A percentile compares a stretch with the other conserved stretches of the same genome.
Conservation (phyloP, 768 basidiomycete species). For the Lactarius sanguifluus region DNA sequence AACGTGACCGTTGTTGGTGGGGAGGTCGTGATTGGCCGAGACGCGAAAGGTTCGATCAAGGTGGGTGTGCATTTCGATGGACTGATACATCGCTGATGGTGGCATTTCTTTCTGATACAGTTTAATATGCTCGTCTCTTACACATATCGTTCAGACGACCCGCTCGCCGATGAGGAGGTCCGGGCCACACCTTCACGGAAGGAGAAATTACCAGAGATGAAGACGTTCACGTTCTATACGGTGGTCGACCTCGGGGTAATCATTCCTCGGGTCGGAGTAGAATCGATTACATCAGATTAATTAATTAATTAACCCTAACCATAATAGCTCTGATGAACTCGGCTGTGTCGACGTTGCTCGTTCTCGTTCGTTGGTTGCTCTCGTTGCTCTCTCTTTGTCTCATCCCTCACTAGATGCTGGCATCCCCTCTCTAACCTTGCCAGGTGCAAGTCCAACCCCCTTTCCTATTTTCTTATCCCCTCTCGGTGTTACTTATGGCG, state of each 20-base stretch:
- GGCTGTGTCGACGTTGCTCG: not conserved
- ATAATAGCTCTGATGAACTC: not conserved
- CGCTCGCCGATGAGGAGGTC: conserved; percentile 59
- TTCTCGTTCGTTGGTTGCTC: not conserved
- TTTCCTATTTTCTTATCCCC: conserved; percentile 17
- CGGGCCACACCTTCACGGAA: conserved; percentile 39
- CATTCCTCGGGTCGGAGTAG: conserved; percentile 44
- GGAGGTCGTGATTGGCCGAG: conserved; percentile 82
- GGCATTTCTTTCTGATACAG: conserved; percentile 42
- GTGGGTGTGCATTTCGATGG: conserved; percentile 44
- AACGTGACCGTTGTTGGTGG: conserved; percentile 89
- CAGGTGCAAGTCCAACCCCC: conserved; percentile 42
- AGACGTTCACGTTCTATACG: conserved; percentile 89
- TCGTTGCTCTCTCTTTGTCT: not conserved
- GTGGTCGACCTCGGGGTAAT: conserved; percentile 78
- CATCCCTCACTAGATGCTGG: conserved; percentile 25
- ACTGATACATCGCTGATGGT: conserved; percentile 15
- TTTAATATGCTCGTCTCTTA: conserved; percentile 94
- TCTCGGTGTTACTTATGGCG: conserved; percentile 32
- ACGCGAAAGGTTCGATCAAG: conserved; percentile 74
- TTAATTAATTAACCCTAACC: conserved; percentile 19
- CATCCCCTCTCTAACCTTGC: conserved; percentile 37
- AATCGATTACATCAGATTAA: not conserved
- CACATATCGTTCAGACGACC: conserved; percentile 91
- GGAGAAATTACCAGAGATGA: conserved; percentile 65